These are phyloP conservation scores for Tylopilus subfusipes DNA, from an alignment of 768 basidiomycete genomes.

Conservation along the genomic window DNA sequence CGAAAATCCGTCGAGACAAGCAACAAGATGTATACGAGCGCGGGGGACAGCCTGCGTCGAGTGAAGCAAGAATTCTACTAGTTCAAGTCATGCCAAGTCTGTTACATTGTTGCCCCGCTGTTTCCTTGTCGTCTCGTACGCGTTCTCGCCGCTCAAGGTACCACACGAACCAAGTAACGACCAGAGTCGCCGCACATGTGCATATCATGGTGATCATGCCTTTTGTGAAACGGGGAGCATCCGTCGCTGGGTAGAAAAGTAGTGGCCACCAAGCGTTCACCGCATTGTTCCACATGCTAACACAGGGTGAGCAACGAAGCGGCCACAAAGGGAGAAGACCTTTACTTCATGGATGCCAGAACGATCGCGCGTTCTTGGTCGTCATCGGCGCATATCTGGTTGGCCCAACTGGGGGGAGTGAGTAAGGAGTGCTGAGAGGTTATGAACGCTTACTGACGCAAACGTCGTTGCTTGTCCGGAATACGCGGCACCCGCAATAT, in stretches of 20 bases:
- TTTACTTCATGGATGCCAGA: constrained; percentile 72
- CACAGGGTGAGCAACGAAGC: not conserved
- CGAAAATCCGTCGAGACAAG: too few species aligned
- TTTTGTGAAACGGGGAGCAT: constrained; percentile 62
- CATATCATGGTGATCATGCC: constrained; percentile 71
- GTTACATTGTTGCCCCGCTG: too few species aligned
- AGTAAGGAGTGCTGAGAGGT: not conserved
- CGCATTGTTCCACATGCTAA: constrained; percentile 66
- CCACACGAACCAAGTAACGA: constrained; percentile 54
- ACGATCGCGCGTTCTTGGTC: constrained; percentile 66
- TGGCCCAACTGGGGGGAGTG: constrained; percentile 58
- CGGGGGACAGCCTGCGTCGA: too few species aligned
- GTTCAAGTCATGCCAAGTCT: too few species aligned
- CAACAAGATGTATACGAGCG: too few species aligned
- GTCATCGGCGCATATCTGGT: constrained; percentile 70
- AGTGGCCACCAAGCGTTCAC: constrained; percentile 70
- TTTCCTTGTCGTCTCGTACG: not conserved
- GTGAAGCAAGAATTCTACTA: too few species aligned
- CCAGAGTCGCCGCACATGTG: constrained; percentile 52
- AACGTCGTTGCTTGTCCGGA: constrained; percentile 77
- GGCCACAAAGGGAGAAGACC: not conserved
- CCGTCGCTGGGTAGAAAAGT: constrained; percentile 69
- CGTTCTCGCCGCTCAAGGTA: constrained; percentile 44
- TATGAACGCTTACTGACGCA: constrained; percentile 40
- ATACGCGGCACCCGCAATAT: constrained; percentile 63